Base-by-base conservation (phyloP, 352 stramenopile genomes). In the Plasmopara halstedii region DNA sequence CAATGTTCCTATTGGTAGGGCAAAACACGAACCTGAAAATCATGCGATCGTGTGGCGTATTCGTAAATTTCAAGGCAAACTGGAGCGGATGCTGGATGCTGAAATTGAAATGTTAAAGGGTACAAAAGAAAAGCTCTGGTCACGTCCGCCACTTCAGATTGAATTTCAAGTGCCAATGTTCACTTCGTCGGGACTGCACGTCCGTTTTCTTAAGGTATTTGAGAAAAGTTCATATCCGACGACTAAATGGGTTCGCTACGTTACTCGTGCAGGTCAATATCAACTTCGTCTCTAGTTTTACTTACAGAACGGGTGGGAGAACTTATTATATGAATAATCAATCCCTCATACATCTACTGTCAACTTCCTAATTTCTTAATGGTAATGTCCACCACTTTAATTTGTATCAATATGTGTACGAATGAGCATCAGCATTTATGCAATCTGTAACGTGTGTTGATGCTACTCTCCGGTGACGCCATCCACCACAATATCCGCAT, bases 131-230 rank as follows among this genome's bases (percentile, higher is more conserved):
- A 98, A 98, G 51, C 70, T 87, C 39, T 99, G 96, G 95, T 96
- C 73, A 41, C 75, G 95, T 25, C 96, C 95, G 23, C 95, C 95
- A 0, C 98, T 99, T 48, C 91, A 96, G 68, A 86, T 98, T 35
- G 95, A 99, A 44, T 99, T 99, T 55, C 89, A 98, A 49, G 76
- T 99, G 50, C 95, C 95, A 21, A 99, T 98, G 95, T 99, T 98
- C 72, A 98, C 95, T 18, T 83, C 92, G 6, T 98, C 92, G 23
- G 96, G 96, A 8, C 83, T 99, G 7, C 92, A 98, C 64, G 96
- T 99, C 42, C 89, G 94, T 26, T 99, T 98, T 73, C 85, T 99
- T 53, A 97, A 97, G 62, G 95, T 99, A 2, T 98, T 98, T 53
- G 96, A 99, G 64, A 98, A 99, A 75, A 97, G 85, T 56, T 97